These are phyloP conservation scores for Pulveroboletus sp. DNA, from an alignment of 768 basidiomycete species.

Conservation along the genomic window DNA sequence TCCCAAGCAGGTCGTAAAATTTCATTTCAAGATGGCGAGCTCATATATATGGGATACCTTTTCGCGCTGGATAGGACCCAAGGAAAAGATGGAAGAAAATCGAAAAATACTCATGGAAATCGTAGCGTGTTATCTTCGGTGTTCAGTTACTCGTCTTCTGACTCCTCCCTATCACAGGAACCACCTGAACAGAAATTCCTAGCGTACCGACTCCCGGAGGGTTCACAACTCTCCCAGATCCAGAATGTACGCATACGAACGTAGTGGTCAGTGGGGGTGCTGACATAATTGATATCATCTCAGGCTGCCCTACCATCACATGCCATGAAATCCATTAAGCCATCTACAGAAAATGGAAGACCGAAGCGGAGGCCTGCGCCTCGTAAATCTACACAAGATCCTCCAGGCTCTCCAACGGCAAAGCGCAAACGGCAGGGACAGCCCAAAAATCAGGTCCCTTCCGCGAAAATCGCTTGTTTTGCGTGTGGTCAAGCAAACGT, in stretches of 20 bases:
- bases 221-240: slow-evolving; percentile 54
- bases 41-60: slow-evolving; percentile 55
- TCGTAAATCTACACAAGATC: slow-evolving; percentile 30
- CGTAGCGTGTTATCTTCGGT: slow-evolving; percentile 32
- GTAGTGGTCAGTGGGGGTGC: neutral
- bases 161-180: slow-evolving; percentile 31
- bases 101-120: slow-evolving; percentile 41
- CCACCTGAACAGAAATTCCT: slow-evolving; percentile 47
- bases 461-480: slow-evolving; percentile 50
- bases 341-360: slow-evolving; percentile 38
- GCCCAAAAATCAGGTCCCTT: slow-evolving; percentile 30
- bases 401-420: slow-evolving; percentile 17
- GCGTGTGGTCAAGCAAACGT: slow-evolving; percentile 65
- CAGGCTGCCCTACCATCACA: slow-evolving; percentile 47
- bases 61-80: slow-evolving; percentile 56
- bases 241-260: slow-evolving; percentile 44
- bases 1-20: slow-evolving; percentile 36
- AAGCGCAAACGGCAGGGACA: slow-evolving; percentile 43
- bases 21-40: slow-evolving; percentile 48
- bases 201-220: slow-evolving; percentile 53
- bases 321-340: slow-evolving; percentile 56
- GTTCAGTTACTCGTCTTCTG: neutral
- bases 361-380: slow-evolving; percentile 34
- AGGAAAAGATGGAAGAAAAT: slow-evolving; percentile 50
- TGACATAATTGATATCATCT: neutral